Evolutionary conservation across 306 rosid genomes (phyloP), one percentile per base, ranked within the genome.

Genomic region (Luffa acutangula): DNA sequence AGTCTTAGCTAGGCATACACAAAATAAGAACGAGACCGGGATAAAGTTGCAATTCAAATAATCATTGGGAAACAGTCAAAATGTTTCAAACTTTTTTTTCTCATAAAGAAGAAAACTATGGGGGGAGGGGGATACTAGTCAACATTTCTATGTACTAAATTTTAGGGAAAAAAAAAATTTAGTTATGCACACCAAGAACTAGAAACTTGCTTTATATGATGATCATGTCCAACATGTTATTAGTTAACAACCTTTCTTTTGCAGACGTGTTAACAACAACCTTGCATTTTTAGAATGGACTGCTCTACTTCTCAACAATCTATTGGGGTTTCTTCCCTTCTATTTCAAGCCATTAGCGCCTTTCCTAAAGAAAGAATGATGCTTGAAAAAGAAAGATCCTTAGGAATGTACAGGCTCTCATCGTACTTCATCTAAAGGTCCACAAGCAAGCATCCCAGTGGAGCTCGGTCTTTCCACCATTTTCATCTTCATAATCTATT

Each of bases 321-420:
- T 90, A 91, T 59, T 91, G 97, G 97, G 85, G 85, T 0, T 88
- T 87, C 80, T 71, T 87, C 81, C 80, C 93, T 25, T 3, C 81
- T 92, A 8, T 87, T 82, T 92, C 11, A 89, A 83, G 97, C 97
- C 10, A 87, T 90, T 20, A 89, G 86, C 89, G 89, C 93, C 6
- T 89, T 92, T 60, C 95, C 97, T 0, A 78, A 80, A 31, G 95
- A 90, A 54, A 81, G 84, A 5, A 80, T 76, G 87, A 90, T 89
- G 86, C 85, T 92, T 1, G 77, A 84, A 25, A 90, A 90, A 77
- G 97, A 92, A 82, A 60, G 95, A 59, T 81, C 92, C 9, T 90
- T 92, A 0, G 93, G 93, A 76, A 92, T 86, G 80, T 90, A 92
- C 81, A 77, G 89, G 18, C 93, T 92, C 8, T 90, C 93, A 5